Conservation (phyloP, 352 stramenopile genomes). For the Thalassiosira sp. region DNA sequence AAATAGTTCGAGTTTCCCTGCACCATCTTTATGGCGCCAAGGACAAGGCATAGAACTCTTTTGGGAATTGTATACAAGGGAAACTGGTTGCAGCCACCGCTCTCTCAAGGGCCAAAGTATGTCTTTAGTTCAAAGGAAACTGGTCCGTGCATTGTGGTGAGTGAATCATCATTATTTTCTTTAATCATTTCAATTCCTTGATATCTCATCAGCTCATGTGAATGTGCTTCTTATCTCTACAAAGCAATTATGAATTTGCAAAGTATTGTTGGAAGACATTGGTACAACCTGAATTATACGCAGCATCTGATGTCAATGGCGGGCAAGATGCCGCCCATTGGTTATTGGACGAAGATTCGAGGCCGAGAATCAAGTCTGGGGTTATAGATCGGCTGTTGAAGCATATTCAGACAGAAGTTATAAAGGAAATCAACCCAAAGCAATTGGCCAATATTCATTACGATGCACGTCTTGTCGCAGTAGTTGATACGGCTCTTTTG, state of each 20-base stretch:
- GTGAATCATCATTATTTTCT: not conserved
- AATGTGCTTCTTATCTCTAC: not conserved
- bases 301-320: conserved; percentile 1
- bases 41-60: conserved; percentile 57
- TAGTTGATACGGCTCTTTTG: conserved; percentile 30
- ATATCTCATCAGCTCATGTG: not conserved
- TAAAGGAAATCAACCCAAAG: conserved; percentile 7
- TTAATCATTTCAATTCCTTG: not conserved
- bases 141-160: conserved; percentile 55
- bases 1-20: conserved; percentile 35
- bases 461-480: conserved; percentile 19
- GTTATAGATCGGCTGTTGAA: conserved; percentile 47
- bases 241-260: conserved; percentile 68
- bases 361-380: conserved; percentile 24
- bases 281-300: conserved; percentile 46
- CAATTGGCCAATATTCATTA: conserved; percentile 16
- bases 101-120: conserved; percentile 57
- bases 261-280: conserved; percentile 68
- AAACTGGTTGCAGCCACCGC: conserved; percentile 47
- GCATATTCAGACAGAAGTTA: conserved; percentile 38
- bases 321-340: conserved; percentile 25
- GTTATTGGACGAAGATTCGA: conserved; percentile 49
- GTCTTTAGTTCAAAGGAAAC: conserved; percentile 51
- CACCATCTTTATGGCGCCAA: conserved; percentile 52
- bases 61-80: conserved; percentile 58